Percentiles rank a stretch among this genome's conserved stretches.
Evolutionary conservation across 2,329 filamentous ascomycete species (phyloP).

Genomic region (Alternaria panax): DNA sequence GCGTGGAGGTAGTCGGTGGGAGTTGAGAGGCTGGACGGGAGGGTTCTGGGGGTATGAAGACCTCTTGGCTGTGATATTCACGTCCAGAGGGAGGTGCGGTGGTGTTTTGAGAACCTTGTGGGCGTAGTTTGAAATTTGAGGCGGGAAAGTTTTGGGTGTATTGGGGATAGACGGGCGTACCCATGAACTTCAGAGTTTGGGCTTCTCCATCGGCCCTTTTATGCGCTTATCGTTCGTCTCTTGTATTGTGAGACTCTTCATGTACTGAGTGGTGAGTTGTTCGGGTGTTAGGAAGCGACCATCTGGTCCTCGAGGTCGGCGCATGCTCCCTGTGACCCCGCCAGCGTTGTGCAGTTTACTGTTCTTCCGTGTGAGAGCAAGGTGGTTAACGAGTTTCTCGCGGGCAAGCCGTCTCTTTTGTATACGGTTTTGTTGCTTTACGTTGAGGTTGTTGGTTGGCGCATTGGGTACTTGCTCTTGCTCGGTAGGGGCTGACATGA

Average conservation of each 20-base stretch:
- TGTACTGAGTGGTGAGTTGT: neutral
- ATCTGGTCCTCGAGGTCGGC: neutral
- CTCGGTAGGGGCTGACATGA: conserved; percentile 6
- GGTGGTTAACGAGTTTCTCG: neutral
- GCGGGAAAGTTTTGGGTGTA: neutral
- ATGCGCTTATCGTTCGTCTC: neutral
- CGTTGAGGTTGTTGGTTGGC: conserved; percentile 1
- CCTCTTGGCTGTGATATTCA: neutral
- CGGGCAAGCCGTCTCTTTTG: conserved; percentile 12
- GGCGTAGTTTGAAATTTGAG: neutral
- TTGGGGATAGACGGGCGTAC: neutral
- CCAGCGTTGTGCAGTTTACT: neutral
- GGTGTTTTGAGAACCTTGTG: neutral
- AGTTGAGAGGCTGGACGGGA: neutral
- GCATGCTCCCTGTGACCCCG: neutral
- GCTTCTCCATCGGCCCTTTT: neutral
- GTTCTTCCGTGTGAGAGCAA: neutral
- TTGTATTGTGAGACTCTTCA: neutral
- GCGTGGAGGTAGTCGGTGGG: neutral
- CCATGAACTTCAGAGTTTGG: conserved; percentile 1
- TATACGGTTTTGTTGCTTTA: conserved; percentile 9
- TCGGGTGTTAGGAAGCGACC: conserved; percentile 4
- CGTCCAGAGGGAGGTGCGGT: neutral
- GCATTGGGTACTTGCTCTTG: conserved; percentile 1
- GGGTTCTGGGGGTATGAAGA: neutral